Evolutionary conservation across 78 protist genomes (phyloP).

Genomic region (Goniomonas avonlea): DNA sequence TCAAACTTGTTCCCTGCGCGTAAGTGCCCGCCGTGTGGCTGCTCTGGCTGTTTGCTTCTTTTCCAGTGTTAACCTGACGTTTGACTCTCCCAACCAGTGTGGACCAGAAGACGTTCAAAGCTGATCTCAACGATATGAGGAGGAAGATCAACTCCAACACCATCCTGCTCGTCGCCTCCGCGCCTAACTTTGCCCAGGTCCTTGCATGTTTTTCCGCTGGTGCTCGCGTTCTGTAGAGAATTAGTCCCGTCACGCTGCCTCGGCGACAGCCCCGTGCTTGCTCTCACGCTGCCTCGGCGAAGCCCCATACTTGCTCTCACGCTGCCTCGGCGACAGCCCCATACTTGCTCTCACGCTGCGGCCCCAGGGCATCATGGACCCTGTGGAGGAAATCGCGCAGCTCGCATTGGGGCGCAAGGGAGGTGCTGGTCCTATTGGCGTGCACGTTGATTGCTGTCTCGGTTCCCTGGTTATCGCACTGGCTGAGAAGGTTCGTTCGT

Average conservation of each 20-base stretch:
- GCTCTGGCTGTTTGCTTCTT: too few species aligned
- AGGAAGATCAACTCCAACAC: slow-evolving; percentile 15
- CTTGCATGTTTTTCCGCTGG: not conserved
- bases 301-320: not conserved
- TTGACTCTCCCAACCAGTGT: not conserved
- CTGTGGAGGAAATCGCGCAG: not conserved
- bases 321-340: not conserved
- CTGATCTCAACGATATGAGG: not conserved
- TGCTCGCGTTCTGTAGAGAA: not conserved
- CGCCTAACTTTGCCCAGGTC: slow-evolving; percentile 6
- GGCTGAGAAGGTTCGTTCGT: too few species aligned
- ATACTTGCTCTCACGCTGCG: too few species aligned
- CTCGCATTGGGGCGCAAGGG: not conserved
- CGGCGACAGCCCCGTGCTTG: slow-evolving; percentile 9
- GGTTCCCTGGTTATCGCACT: not conserved
- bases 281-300: not conserved
- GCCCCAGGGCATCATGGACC: slow-evolving; percentile 24
- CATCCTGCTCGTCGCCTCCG: slow-evolving; percentile 31
- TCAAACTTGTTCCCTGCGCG: not conserved
- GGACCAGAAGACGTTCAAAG: slow-evolving; percentile 10
- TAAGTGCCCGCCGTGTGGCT: too few species aligned
- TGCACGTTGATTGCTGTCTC: not conserved
- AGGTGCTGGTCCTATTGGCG: not conserved
- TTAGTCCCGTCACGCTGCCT: too few species aligned
- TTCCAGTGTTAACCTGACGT: too few species aligned